Percentiles rank a stretch among this genome's conserved stretches.
These are phyloP conservation scores for Ophiosphaerella herpotricha DNA, from an alignment of 2,329 filamentous ascomycete genomes.

Conservation along the genomic window DNA sequence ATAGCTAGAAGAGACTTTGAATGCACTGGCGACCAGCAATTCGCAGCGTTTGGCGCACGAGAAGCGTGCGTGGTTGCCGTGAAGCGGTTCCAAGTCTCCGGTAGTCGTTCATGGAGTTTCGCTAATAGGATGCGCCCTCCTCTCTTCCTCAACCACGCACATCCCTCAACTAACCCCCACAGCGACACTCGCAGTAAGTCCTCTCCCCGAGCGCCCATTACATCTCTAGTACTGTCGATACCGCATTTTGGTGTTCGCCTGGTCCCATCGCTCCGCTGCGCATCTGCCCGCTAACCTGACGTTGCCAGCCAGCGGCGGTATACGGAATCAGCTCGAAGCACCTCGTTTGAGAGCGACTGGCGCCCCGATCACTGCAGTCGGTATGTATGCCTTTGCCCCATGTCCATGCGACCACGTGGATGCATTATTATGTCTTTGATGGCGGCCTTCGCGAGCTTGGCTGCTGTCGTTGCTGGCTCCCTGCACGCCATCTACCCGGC, in stretches of 20 bases:
- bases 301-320: constrained; percentile 42
- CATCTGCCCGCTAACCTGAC: constrained; percentile 37
- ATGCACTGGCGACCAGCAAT: constrained; percentile 25
- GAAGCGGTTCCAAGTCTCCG: constrained; percentile 30
- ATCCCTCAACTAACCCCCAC: constrained; percentile 22
- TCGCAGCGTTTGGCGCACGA: constrained; percentile 15
- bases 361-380: constrained; percentile 26
- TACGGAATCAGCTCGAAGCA: constrained; percentile 42
- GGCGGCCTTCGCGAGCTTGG: constrained; percentile 20
- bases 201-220: constrained; percentile 17
- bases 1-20: constrained; percentile 12
- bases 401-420: constrained; percentile 37
- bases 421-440: constrained; percentile 15
- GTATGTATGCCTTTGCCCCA: constrained; percentile 40
- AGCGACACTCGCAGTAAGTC: constrained; percentile 32
- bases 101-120: constrained; percentile 30
- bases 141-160: constrained; percentile 31
- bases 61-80: constrained; percentile 30
- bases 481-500: constrained; percentile 36
- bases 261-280: constrained; percentile 20
- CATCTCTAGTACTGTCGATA: constrained; percentile 14
- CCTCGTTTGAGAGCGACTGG: constrained; percentile 31
- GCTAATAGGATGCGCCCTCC: constrained; percentile 28
- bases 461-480: constrained; percentile 34
- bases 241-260: constrained; percentile 16